Conservation (phyloP, 177 flowering plant species). For the Telopea speciosissima region DNA sequence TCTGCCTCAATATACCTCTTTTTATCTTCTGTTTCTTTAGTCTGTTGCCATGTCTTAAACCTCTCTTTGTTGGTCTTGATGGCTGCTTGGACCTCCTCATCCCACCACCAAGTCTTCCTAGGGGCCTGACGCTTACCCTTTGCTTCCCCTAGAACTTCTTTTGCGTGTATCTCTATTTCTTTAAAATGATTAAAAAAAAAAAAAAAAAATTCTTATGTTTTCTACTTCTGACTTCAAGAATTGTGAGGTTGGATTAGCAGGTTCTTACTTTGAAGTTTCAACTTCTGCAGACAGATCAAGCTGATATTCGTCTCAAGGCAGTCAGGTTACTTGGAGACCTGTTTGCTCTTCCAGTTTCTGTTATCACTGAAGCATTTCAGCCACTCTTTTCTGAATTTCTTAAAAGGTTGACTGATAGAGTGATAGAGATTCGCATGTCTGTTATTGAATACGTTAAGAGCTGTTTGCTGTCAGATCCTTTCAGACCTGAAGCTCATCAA, state of each 20-base stretch:
- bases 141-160: too few species aligned
- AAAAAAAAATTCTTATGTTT: background rate
- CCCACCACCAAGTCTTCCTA: too few species aligned
- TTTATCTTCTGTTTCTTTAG: too few species aligned
- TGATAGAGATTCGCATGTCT: conserved; percentile 67
- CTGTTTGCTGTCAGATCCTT: conserved; percentile 69
- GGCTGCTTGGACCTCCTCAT: too few species aligned
- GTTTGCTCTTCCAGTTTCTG: conserved; percentile 59
- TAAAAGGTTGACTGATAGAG: conserved; percentile 89
- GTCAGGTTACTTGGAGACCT: conserved; percentile 77
- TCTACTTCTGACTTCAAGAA: background rate
- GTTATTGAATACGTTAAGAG: conserved; percentile 65
- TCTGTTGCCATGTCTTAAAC: too few species aligned
- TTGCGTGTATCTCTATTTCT: too few species aligned
- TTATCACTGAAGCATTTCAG: conserved; percentile 59
- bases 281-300: conserved; percentile 68
- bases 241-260: background rate
- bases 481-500: conserved; percentile 68
- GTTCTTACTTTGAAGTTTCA: conserved; percentile 11
- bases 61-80: too few species aligned
- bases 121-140: too few species aligned
- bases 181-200: background rate
- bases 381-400: conserved; percentile 79
- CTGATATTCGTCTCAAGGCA: conserved; percentile 69
- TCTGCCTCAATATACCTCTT: too few species aligned